phyloP scores from a whole-genome alignment of 2,329 filamentous ascomycete genomes.

The Magnaporthales sp. region DNA sequence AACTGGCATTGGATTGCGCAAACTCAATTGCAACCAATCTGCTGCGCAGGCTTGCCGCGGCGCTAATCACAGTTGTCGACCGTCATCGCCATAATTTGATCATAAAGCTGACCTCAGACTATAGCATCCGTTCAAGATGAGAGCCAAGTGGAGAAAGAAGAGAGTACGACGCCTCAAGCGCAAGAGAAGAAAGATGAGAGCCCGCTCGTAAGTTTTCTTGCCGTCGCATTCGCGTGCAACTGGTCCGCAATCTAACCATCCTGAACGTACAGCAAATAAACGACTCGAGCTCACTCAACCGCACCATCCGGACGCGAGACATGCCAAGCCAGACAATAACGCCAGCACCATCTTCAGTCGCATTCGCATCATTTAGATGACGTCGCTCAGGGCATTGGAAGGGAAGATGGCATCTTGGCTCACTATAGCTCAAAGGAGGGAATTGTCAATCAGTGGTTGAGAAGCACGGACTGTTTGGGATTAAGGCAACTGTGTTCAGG shows the following conservation, averaged over 20 bases:
- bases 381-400: neutral
- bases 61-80: no score
- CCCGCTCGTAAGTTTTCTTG: slow-evolving; percentile 70
- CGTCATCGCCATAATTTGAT: slow-evolving; percentile 8
- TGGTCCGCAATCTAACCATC: neutral
- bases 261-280: slow-evolving; percentile 2
- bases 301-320: neutral
- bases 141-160: slow-evolving; percentile 99
- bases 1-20: neutral
- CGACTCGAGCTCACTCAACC: slow-evolving; percentile 1
- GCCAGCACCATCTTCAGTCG: neutral
- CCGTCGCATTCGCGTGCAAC: neutral
- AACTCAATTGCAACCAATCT: neutral
- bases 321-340: neutral
- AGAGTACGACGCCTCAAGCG: slow-evolving; percentile 97
- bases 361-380: neutral
- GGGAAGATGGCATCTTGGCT: neutral
- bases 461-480: neutral
- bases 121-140: slow-evolving; percentile 47
- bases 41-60: neutral
- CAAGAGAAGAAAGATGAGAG: slow-evolving; percentile 99
- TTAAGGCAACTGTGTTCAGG: neutral
- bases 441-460: neutral
- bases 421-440: neutral
- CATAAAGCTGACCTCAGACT: neutral